Percentiles rank a stretch among this genome's conserved stretches.
phyloP scores from a whole-genome alignment of 148 eudicot genomes.

The Arbutus unedo region DNA sequence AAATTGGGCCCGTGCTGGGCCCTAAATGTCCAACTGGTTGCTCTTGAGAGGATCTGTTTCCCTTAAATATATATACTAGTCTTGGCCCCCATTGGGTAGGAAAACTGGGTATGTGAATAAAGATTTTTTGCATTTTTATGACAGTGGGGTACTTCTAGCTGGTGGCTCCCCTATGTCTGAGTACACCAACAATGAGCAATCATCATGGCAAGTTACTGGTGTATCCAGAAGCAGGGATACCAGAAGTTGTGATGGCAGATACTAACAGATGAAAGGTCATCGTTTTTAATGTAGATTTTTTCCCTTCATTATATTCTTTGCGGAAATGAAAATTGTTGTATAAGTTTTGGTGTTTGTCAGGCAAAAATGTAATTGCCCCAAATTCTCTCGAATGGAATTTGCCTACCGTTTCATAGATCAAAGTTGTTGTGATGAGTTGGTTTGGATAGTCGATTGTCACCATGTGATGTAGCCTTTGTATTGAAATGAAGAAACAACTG shows the following conservation, averaged over 20 bases:
- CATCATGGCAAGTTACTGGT: background rate
- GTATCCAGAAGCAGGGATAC: conserved; percentile 4
- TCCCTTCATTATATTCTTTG: conserved; percentile 8
- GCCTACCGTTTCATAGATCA: background rate
- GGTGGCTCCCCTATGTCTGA: background rate
- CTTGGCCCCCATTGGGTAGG: background rate
- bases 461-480: background rate
- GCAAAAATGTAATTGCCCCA: background rate
- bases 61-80: background rate
- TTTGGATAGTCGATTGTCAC: background rate
- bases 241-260: background rate
- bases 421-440: background rate
- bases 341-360: conserved; percentile 5
- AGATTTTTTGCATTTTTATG: background rate
- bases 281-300: background rate
- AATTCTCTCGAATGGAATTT: background rate
- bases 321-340: background rate
- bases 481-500: background rate
- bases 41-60: too few relatives aligned
- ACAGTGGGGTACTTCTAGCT: conserved; percentile 7
- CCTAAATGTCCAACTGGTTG: too few relatives aligned
- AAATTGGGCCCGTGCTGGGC: too few relatives aligned
- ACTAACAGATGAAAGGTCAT: conserved; percentile 6
- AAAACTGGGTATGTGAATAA: background rate
- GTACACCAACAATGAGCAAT: background rate